Conservation (phyloP, 225 moss, liverwort and hornwort genomes). For the Thuidium tamariscinum region DNA sequence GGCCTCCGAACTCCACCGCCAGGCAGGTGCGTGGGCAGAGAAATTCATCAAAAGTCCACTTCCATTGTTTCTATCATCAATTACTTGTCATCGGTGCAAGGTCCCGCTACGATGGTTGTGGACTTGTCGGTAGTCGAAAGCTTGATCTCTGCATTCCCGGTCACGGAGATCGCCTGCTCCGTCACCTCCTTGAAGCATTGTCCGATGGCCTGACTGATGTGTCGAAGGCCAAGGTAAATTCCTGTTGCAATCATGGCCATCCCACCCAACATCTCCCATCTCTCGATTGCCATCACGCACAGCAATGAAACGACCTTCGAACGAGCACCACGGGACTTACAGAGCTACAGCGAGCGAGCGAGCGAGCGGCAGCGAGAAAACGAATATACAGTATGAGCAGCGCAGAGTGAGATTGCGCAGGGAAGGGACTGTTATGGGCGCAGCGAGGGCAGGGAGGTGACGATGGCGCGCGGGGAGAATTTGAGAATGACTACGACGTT, state of each 20-base stretch:
- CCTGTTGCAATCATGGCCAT: not conserved
- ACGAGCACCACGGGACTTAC: not conserved
- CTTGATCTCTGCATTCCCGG: not conserved
- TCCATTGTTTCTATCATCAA: not conserved
- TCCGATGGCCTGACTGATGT: not conserved
- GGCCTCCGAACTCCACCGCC: not conserved
- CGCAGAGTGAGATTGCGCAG: not conserved
- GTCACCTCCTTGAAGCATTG: not conserved
- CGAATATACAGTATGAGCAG: not conserved
- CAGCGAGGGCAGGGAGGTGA: not conserved
- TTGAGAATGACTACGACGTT: not conserved
- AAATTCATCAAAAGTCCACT: not conserved
- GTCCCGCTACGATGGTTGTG: not conserved
- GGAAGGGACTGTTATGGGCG: no score
- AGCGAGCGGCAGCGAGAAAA: not conserved
- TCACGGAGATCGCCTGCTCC: not conserved
- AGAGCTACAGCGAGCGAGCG: not conserved
- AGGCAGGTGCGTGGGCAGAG: not conserved
- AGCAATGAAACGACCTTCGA: not conserved
- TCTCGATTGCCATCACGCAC: not conserved
- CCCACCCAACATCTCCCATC: not conserved
- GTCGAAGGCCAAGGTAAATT: not conserved
- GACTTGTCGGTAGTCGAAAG: not conserved
- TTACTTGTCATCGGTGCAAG: not conserved
- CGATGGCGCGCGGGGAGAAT: not conserved